Evolutionary conservation across 345 rosid genomes (phyloP), one percentile per base, ranked within the genome.

Genomic region (Eucalyptus sideroxylon): DNA sequence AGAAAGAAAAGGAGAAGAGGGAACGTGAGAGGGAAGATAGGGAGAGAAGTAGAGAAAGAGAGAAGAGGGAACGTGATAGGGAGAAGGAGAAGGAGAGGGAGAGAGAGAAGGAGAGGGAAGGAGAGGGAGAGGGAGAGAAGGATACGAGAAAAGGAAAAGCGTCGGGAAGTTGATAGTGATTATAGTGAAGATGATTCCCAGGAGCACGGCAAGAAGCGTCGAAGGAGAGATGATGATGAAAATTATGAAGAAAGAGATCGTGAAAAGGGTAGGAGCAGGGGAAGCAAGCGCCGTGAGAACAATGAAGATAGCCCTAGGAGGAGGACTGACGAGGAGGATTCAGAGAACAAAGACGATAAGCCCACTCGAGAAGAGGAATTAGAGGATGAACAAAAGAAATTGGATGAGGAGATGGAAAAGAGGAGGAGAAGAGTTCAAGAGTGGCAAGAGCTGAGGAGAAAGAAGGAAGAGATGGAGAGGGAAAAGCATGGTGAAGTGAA

Each of bases 371-470:
- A 95, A 89, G 98, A 98, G 91, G 99, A 98, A 89, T 87, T 96
- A 50, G 97, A 95, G 93, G 98, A 97, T 59, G 99, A 96, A 86
- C 99, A 97, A 90, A 93, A 89, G 83, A 95, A 92, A 81, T 90
- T 97, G 92, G 99, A 97, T 50, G 99, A 96, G 87, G 98, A 98
- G 91, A 95, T 93, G 92, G 98, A 97, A 87, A 97, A 96, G 90
- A 93, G 99, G 91, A 95, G 99, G 92, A 95, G 98, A 91, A 95
- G 99, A 93, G 98, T 97, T 77, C 99, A 98, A 93, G 99, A 97
- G 92, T 97, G 99, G 99, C 99, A 98, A 89, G 99, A 97, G 89
- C 83, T 95, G 72, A 96, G 90, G 95, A 95, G 99, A 95, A 97
- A 97, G 92, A 95, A 94, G 90, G 98, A 96, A 91, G 99, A 98